Percentiles rank a stretch among this genome's conserved stretches.
Conservation (phyloP, 176 grass and related monocot genomes). For the Bromus sterilis region DNA sequence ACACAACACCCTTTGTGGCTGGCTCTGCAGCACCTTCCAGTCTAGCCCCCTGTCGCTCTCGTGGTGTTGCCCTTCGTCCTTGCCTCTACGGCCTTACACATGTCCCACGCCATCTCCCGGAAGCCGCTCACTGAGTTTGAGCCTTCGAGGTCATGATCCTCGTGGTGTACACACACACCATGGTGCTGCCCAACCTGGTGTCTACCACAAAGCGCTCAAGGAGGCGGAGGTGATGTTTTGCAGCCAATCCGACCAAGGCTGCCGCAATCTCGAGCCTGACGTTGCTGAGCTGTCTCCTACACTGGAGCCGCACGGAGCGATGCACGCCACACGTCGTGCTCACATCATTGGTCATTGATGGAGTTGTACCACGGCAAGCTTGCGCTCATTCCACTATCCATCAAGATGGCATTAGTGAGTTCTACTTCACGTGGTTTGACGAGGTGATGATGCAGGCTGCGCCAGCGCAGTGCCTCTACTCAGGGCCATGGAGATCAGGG, state of each 20-base stretch:
- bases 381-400: conserved; percentile 48
- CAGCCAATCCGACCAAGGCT: conserved; percentile 23
- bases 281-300: conserved; percentile 44
- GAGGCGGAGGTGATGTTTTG: conserved; percentile 1
- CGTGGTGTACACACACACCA: conserved; percentile 50
- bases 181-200: conserved; percentile 45
- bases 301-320: conserved; percentile 53
- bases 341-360: conserved; percentile 59
- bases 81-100: conserved; percentile 49
- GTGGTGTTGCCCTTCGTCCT: conserved; percentile 53
- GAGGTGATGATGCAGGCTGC: conserved; percentile 47
- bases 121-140: conserved; percentile 52
- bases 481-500: conserved; percentile 49
- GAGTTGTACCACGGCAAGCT: conserved; percentile 74
- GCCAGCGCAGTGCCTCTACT: conserved; percentile 47
- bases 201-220: conserved; percentile 50
- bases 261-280: background rate
- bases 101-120: conserved; percentile 38
- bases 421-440: conserved; percentile 47
- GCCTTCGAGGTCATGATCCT: conserved; percentile 62
- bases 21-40: conserved; percentile 84
- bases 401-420: conserved; percentile 66
- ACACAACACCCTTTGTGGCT: conserved; percentile 49
- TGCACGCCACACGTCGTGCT: conserved; percentile 51
- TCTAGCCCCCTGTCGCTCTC: conserved; percentile 44